Evolutionary conservation across 805 yeast genomes (phyloP).

Genomic region (Metschnikowia gelsemii): DNA sequence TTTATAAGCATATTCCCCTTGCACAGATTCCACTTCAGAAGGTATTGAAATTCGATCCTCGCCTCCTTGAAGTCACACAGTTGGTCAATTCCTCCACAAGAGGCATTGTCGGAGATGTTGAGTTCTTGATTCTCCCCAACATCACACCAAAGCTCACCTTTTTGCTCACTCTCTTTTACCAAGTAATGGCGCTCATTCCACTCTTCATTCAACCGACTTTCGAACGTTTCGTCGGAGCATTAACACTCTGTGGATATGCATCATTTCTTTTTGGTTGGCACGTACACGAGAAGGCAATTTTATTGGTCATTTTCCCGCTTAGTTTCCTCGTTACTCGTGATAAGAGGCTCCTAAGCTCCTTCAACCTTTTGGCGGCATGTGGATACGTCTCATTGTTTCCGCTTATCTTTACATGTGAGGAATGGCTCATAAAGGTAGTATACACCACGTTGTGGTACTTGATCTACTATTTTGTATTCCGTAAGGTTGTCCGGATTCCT

Average conservation of each 20-base stretch:
- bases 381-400: conserved; percentile 92
- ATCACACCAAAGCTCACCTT: conserved; percentile 79
- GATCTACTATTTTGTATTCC: conserved; percentile 68
- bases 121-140: conserved; percentile 75
- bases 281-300: conserved; percentile 96
- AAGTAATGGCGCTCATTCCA: conserved; percentile 73
- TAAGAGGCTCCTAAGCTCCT: conserved; percentile 67
- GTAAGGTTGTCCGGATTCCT: conserved; percentile 66
- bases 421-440: conserved; percentile 70
- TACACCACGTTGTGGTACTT: conserved; percentile 87
- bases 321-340: conserved; percentile 73
- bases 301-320: conserved; percentile 84
- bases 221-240: conserved; percentile 75
- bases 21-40: conserved; percentile 29
- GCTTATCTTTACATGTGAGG: conserved; percentile 73
- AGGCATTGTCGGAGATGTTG: conserved; percentile 90
- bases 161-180: conserved; percentile 79
- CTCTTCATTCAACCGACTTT: conserved; percentile 66
- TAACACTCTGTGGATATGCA: conserved; percentile 87
- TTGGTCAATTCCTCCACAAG: conserved; percentile 52
- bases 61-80: conserved; percentile 33
- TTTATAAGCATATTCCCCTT: conserved; percentile 38
- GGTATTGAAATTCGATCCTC: conserved; percentile 47
- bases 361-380: conserved; percentile 67
- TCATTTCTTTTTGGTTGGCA: conserved; percentile 98